These are phyloP conservation scores for Mycocentrospora acerina DNA, from an alignment of 2,329 filamentous ascomycete genomes.

Conservation along the genomic window DNA sequence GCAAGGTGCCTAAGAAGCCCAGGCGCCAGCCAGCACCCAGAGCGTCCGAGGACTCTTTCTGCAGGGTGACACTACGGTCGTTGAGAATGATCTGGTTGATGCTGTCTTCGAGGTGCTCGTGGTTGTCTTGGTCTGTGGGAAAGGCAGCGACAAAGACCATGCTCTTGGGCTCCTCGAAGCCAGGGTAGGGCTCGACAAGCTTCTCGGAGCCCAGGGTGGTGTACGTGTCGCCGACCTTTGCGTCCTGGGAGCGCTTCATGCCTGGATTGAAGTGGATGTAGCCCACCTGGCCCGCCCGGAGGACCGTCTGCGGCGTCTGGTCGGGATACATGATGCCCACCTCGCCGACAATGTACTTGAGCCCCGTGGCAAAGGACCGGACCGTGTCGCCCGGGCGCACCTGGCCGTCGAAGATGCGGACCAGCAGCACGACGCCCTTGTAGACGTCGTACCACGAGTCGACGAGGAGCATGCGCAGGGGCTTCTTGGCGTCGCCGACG, in stretches of 20 bases:
- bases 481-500: conserved; percentile 68
- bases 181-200: conserved; percentile 76
- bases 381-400: conserved; percentile 81
- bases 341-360: conserved; percentile 91
- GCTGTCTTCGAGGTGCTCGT: conserved; percentile 84
- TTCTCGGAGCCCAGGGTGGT: conserved; percentile 78
- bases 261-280: conserved; percentile 98
- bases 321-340: conserved; percentile 95
- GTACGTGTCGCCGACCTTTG: conserved; percentile 93
- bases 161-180: conserved; percentile 94
- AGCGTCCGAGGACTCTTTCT: conserved; percentile 93
- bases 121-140: conserved; percentile 86
- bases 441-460: conserved; percentile 99
- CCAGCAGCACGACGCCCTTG: conserved; percentile 86
- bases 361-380: conserved; percentile 82
- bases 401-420: conserved; percentile 86
- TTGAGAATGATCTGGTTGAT: conserved; percentile 93
- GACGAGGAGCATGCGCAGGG: conserved; percentile 81
- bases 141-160: conserved; percentile 99
- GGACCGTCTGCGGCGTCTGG: conserved; percentile 74
- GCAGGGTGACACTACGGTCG: conserved; percentile 88
- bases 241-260: conserved; percentile 96
- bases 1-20: conserved; percentile 92
- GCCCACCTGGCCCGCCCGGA: conserved; percentile 91
- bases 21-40: conserved; percentile 91